A percentile compares a stretch with the other conserved stretches of the same genome.
Evolutionary conservation across 2,329 filamentous ascomycete genomes (phyloP).

Genomic region (Nemania bipapillata): DNA sequence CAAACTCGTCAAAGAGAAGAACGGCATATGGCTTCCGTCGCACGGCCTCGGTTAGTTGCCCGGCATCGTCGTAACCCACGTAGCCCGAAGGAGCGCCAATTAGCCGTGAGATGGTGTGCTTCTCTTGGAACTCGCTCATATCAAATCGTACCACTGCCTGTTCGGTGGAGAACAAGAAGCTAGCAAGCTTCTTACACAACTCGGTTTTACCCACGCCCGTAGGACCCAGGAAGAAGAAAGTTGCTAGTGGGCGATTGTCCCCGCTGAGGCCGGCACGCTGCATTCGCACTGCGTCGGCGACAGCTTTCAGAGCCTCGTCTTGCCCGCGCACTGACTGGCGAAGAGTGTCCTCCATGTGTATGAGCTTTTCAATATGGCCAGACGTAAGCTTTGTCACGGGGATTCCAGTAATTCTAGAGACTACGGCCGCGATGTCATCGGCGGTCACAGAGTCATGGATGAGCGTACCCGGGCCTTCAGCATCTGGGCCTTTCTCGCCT

Average conservation of each 20-base stretch:
- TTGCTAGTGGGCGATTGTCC: constrained; percentile 89
- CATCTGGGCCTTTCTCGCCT: constrained; percentile 57
- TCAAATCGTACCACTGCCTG: constrained; percentile 92
- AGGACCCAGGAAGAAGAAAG: constrained; percentile 97
- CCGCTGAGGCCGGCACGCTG: constrained; percentile 91
- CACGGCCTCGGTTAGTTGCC: constrained; percentile 94
- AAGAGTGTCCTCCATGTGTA: constrained; percentile 93
- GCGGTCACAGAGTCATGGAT: constrained; percentile 95
- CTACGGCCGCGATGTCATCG: constrained; percentile 92
- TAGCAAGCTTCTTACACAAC: constrained; percentile 93
- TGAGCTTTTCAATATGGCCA: constrained; percentile 91
- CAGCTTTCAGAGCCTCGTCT: constrained; percentile 89
- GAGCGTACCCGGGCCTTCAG: constrained; percentile 64
- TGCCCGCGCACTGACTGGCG: constrained; percentile 87
- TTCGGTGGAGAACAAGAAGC: constrained; percentile 92
- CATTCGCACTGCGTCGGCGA: constrained; percentile 91
- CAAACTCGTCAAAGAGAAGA: constrained; percentile 94
- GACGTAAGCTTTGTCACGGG: constrained; percentile 91
- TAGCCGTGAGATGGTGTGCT: constrained; percentile 91
- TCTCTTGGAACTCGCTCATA: constrained; percentile 98
- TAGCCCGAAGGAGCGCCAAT: constrained; percentile 95
- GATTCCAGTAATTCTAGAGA: constrained; percentile 90
- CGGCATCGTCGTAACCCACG: constrained; percentile 95
- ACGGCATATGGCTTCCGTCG: constrained; percentile 95
- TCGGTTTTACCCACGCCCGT: constrained; percentile 98